phyloP scores from a whole-genome alignment of 2,329 filamentous ascomycete genomes.

The Apiospora rasikravindrae region DNA sequence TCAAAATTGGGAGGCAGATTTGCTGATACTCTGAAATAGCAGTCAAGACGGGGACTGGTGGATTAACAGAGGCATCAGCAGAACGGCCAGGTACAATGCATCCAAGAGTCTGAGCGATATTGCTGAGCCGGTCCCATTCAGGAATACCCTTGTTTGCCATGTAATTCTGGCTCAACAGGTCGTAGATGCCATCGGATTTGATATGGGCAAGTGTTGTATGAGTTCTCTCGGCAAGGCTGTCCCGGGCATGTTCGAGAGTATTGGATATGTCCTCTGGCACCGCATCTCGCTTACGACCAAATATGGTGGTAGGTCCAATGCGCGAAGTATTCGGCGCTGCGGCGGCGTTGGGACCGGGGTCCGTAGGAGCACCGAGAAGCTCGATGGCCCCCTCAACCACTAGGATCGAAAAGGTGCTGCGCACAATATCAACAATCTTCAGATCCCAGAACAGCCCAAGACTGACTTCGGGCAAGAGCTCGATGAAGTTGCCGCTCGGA shows the following conservation, averaged over 20 bases:
- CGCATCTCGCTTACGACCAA: conserved; percentile 52
- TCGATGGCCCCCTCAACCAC: conserved; percentile 66
- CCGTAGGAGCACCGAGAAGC: neutral
- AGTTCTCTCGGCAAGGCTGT: conserved; percentile 37
- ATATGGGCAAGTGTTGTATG: conserved; percentile 28
- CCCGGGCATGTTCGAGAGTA: conserved; percentile 57
- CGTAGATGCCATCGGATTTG: neutral
- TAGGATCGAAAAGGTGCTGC: conserved; percentile 61
- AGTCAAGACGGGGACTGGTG: neutral
- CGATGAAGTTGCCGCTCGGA: conserved; percentile 63
- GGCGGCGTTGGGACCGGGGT: neutral
- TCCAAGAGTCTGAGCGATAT: neutral
- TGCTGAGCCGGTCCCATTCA: neutral
- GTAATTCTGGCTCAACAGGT: neutral
- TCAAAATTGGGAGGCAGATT: neutral
- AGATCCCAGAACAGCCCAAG: conserved; percentile 61
- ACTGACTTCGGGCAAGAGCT: conserved; percentile 66
- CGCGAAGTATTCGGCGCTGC: no score
- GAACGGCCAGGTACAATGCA: neutral
- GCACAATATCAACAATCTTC: conserved; percentile 48
- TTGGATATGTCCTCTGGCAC: conserved; percentile 61
- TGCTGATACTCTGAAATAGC: neutral
- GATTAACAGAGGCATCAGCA: neutral
- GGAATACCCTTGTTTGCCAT: neutral
- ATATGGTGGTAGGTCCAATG: conserved; percentile 36